These are phyloP conservation scores for Picea abies DNA, from an alignment of 83 land plant species.

Conservation along the genomic window DNA sequence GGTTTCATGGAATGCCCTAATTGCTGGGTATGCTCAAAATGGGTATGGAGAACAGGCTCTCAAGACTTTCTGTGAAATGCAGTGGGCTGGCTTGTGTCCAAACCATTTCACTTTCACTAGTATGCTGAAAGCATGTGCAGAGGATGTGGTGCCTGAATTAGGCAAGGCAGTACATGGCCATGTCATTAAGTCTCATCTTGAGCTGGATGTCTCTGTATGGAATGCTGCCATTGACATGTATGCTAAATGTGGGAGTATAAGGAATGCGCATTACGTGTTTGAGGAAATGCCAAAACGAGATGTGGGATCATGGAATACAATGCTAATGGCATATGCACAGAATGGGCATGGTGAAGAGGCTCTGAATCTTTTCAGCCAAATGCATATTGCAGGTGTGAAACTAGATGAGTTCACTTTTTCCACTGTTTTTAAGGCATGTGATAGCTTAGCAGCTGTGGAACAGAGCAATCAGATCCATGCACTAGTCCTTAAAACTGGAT, in stretches of 20 bases:
- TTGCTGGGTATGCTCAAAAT: neutral
- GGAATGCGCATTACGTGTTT: slow-evolving; percentile 29
- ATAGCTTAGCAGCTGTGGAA: neutral
- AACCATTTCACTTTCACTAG: slow-evolving; percentile 29
- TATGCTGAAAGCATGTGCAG: slow-evolving; percentile 37
- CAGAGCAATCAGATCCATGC: slow-evolving; percentile 10
- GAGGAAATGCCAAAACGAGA: slow-evolving; percentile 43
- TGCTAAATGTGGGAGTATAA: slow-evolving; percentile 29
- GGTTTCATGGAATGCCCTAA: slow-evolving; percentile 9
- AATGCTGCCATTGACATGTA: slow-evolving; percentile 44
- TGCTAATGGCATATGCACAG: slow-evolving; percentile 37
- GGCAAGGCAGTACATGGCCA: slow-evolving; percentile 35
- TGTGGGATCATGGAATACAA: slow-evolving; percentile 47
- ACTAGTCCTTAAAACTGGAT: slow-evolving; percentile 1
- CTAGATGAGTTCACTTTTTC: slow-evolving; percentile 16
- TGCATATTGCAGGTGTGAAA: slow-evolving; percentile 29
- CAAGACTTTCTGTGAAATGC: neutral
- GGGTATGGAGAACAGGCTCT: slow-evolving; percentile 27
- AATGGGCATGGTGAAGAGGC: slow-evolving; percentile 29
- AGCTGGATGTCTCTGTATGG: slow-evolving; percentile 20
- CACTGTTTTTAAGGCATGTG: slow-evolving; percentile 17
- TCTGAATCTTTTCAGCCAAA: slow-evolving; percentile 27
- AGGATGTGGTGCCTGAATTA: slow-evolving; percentile 11
- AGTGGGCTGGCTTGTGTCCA: neutral
- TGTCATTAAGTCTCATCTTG: slow-evolving; percentile 23